A percentile compares a stretch with the other conserved stretches of the same genome.
Conservation (phyloP, 441 rosid genomes). For the Lagerstroemia fauriei region DNA sequence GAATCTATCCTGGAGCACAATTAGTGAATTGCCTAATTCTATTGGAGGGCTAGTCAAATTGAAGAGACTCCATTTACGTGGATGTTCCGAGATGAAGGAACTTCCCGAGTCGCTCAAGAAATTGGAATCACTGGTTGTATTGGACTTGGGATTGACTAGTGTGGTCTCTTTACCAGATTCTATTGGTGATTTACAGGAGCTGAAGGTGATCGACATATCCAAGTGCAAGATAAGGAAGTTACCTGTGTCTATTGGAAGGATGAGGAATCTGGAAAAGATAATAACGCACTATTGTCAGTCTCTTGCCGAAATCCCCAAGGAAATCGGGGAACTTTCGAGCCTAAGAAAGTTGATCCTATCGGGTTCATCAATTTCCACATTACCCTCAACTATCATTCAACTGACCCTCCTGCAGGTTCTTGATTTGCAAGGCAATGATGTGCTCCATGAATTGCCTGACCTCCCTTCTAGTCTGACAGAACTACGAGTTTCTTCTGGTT, state of each 20-base stretch:
- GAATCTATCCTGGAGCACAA: background rate
- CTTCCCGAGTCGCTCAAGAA: background rate
- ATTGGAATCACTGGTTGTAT: background rate
- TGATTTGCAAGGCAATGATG: conserved; percentile 2
- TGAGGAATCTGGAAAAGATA: background rate
- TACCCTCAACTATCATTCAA: conserved; percentile 9
- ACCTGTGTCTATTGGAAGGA: background rate
- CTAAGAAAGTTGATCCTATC: background rate
- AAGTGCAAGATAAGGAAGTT: background rate
- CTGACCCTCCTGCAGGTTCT: background rate
- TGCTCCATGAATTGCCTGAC: conserved; percentile 10
- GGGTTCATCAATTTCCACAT: background rate
- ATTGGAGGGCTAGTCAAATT: background rate
- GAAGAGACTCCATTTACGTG: background rate
- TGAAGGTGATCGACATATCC: background rate
- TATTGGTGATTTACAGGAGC: background rate
- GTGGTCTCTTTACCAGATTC: background rate
- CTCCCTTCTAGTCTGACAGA: conserved; percentile 2
- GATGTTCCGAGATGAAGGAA: background rate
- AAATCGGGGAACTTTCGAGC: background rate
- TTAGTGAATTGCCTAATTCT: background rate
- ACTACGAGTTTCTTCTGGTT: background rate
- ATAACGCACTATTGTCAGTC: background rate
- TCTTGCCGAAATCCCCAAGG: background rate
- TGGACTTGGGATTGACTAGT: background rate